These are phyloP conservation scores for Leishmania guyanensis DNA, from an alignment of 208 protist species.

Conservation along the genomic window DNA sequence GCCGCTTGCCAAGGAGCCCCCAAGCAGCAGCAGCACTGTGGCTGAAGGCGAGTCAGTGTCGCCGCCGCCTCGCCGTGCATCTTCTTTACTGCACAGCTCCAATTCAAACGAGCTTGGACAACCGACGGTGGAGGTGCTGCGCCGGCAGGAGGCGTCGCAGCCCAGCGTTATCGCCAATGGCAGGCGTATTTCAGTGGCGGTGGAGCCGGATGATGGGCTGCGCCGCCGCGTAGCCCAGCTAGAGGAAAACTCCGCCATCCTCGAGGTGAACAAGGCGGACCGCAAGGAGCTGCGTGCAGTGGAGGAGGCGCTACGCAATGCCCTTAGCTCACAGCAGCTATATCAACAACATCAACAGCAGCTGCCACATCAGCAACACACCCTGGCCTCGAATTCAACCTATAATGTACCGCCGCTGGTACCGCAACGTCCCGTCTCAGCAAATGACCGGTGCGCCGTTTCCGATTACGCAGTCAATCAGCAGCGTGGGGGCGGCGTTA, in stretches of 20 bases:
- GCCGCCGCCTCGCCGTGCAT: neutral
- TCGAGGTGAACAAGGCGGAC: slow-evolving; percentile 84
- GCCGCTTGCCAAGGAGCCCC: slow-evolving; percentile 10
- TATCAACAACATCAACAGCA: slow-evolving; percentile 7
- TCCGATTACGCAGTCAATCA: slow-evolving; percentile 11
- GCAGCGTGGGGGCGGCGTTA: slow-evolving; percentile 2
- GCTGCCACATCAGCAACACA: neutral
- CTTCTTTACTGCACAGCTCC: slow-evolving; percentile 1
- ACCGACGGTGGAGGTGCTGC: slow-evolving; percentile 50
- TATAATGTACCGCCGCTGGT: slow-evolving; percentile 15
- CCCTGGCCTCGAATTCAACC: neutral
- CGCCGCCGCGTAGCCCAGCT: slow-evolving; percentile 66
- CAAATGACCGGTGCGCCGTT: slow-evolving; percentile 5
- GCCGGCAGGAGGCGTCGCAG: slow-evolving; percentile 31
- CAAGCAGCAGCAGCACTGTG: slow-evolving; percentile 3
- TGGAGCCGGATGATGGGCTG: slow-evolving; percentile 58
- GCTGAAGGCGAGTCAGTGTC: neutral
- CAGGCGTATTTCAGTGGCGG: slow-evolving; percentile 40
- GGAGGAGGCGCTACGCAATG: slow-evolving; percentile 48
- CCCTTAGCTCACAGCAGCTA: slow-evolving; percentile 3
- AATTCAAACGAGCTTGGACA: slow-evolving; percentile 23
- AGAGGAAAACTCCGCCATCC: slow-evolving; percentile 68
- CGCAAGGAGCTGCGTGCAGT: slow-evolving; percentile 63
- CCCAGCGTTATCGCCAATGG: slow-evolving; percentile 7
- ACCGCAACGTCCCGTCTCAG: slow-evolving; percentile 34